Evolutionary conservation across 2,329 filamentous ascomycete species (phyloP), one percentile per base, ranked within the genome.

Genomic region (Cryphonectria japonica): DNA sequence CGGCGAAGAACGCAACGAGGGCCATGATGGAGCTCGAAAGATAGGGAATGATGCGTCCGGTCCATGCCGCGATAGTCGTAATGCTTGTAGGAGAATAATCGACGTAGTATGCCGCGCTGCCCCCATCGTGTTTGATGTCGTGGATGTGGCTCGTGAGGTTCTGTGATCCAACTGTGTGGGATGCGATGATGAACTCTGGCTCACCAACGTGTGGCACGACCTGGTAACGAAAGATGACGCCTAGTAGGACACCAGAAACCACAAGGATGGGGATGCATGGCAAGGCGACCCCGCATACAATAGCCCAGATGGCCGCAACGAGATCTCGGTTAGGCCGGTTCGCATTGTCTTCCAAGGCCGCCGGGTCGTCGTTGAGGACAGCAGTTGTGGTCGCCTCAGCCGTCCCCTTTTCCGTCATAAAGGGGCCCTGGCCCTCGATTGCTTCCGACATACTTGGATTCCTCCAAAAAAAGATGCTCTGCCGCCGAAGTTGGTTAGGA

Each of bases 11-110:
- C 16, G 63, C 63, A 50, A 66, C 63, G n/a, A 66, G 16, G 26
- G 43, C 63, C 63, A 66, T 66, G 41, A 66, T 66, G 29, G 63
- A 66, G 8, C 63, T 66, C 26, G 63, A 46, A 14, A 66, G 41
- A 22, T 66, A 66, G 1, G 63, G 43, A 6, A 54, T 66, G 43
- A 66, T 50, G 43, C 63, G 43, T 19, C 63, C 29, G 13, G 63
- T 54, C 63, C 43, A 66, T 3, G n/a, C 41, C 6, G 63, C 63
- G 26, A 66, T 66, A 3, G 63, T 66, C 13, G 63, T 66, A 11
- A 66, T 22, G 29, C 39, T 66, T 16, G 63, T 50, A 14, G 63
- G 41, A 8, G 46, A 32, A 19, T 34, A 54, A 7, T 66, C 29
- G 63, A 66, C 29, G 19, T 54, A 66, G 43, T 54, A 54, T 11